These are phyloP conservation scores for Trametes coccinea DNA, from an alignment of 768 basidiomycete species.

Conservation along the genomic window DNA sequence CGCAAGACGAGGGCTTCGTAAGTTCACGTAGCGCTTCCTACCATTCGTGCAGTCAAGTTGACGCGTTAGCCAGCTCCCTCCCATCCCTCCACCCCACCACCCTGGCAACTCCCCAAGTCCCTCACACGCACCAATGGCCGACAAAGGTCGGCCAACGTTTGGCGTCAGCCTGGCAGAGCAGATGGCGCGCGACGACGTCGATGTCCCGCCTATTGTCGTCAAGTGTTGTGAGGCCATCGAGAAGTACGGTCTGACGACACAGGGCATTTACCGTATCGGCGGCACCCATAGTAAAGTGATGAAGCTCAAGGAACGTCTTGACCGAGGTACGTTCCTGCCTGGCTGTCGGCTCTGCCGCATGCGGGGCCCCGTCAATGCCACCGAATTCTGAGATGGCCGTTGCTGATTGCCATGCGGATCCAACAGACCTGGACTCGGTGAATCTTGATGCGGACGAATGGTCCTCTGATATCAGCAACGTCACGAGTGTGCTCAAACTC, in stretches of 20 bases:
- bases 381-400: slow-evolving; percentile 1
- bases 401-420: background rate
- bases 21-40: slow-evolving; percentile 36
- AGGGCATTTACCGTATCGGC: slow-evolving; percentile 93
- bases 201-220: slow-evolving; percentile 83
- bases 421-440: slow-evolving; percentile 79
- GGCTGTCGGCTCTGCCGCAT: background rate
- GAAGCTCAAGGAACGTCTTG: slow-evolving; percentile 78
- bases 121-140: slow-evolving; percentile 39
- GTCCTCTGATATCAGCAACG: slow-evolving; percentile 93
- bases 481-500: slow-evolving; percentile 91
- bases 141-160: slow-evolving; percentile 82
- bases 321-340: slow-evolving; percentile 61
- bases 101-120: slow-evolving; percentile 31
- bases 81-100: slow-evolving; percentile 49
- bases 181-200: slow-evolving; percentile 86
- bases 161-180: slow-evolving; percentile 92
- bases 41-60: slow-evolving; percentile 7
- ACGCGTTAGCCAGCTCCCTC: slow-evolving; percentile 52
- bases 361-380: background rate
- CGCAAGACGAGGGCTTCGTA: slow-evolving; percentile 91
- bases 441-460: slow-evolving; percentile 89
- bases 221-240: slow-evolving; percentile 94
- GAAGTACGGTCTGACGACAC: slow-evolving; percentile 76
- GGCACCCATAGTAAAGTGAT: slow-evolving; percentile 88